phyloP scores from a whole-genome alignment of 2,329 filamentous ascomycete species.

The Claviceps sp. region DNA sequence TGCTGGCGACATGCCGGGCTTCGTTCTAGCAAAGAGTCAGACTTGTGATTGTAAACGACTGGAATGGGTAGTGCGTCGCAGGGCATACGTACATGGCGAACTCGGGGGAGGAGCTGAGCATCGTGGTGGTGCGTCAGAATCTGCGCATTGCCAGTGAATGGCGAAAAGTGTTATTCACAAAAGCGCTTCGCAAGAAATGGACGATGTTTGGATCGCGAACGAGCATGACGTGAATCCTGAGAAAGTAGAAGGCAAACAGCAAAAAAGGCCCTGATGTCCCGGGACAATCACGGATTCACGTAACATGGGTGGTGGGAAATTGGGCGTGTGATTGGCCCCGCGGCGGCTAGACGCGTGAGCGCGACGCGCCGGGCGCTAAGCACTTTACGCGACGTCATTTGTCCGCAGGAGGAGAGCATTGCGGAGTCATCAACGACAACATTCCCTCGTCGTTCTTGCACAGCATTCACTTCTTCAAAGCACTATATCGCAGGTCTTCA shows the following conservation, averaged over 20 bases:
- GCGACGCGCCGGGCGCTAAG: conserved; percentile 4
- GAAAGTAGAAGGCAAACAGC: no score
- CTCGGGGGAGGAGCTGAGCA: conserved; percentile 14
- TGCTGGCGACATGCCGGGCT: conserved; percentile 13
- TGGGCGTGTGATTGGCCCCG: no score
- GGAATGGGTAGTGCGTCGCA: no score
- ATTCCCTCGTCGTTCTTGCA: not conserved
- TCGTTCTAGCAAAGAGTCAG: conserved; percentile 15
- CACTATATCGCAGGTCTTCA: no score
- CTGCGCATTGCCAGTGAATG: no score
- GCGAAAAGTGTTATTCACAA: no score
- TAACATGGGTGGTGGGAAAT: not conserved
- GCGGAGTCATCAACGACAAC: not conserved
- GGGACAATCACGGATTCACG: not conserved
- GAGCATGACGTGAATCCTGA: no score
- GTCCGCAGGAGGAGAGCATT: not conserved
- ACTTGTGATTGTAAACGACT: no score
- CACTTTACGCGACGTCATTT: conserved; percentile 9
- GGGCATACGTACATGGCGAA: conserved; percentile 18
- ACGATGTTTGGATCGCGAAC: no score
- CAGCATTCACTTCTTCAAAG: conserved; percentile 1
- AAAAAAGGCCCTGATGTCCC: no score
- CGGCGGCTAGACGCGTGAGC: conserved; percentile 4
- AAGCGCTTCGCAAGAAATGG: no score
- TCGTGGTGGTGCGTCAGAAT: not conserved